Conservation (phyloP, 2,329 filamentous ascomycete species). For the Seiridium unicorne region DNA sequence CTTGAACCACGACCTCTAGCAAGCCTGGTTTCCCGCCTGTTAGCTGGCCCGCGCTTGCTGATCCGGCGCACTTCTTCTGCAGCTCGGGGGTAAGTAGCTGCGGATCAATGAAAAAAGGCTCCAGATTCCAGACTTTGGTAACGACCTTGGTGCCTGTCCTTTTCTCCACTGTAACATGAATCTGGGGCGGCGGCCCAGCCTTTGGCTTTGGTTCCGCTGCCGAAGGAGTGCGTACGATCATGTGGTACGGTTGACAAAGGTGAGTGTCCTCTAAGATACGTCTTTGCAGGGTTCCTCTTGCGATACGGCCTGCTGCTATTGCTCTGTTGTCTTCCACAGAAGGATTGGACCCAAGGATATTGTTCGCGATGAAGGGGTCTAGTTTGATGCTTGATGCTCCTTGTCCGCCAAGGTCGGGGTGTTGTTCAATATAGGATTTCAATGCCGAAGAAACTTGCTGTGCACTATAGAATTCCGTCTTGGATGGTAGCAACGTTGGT, state of each 20-base stretch:
- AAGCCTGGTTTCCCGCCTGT: slow-evolving; percentile 56
- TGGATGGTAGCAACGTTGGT: slow-evolving; percentile 44
- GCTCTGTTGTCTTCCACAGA: slow-evolving; percentile 46
- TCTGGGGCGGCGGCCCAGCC: slow-evolving; percentile 58
- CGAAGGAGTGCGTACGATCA: slow-evolving; percentile 1
- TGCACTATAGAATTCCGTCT: slow-evolving; percentile 51
- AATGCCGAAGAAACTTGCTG: slow-evolving; percentile 57
- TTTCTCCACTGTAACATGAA: slow-evolving; percentile 59
- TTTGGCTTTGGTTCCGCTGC: slow-evolving; percentile 50
- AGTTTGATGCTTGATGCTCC: slow-evolving; percentile 63
- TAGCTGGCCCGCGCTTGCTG: slow-evolving; percentile 61
- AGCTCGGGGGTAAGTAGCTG: slow-evolving; percentile 62
- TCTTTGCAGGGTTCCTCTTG: slow-evolving; percentile 7
- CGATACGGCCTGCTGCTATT: slow-evolving; percentile 32
- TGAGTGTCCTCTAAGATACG: slow-evolving; percentile 10
- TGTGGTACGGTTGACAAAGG: slow-evolving; percentile 6
- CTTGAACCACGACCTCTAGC: slow-evolving; percentile 68
- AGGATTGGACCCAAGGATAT: slow-evolving; percentile 49
- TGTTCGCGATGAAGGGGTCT: slow-evolving; percentile 61
- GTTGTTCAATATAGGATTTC: slow-evolving; percentile 56
- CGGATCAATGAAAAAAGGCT: slow-evolving; percentile 60
- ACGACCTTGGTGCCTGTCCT: slow-evolving; percentile 66
- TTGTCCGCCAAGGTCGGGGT: slow-evolving; percentile 52
- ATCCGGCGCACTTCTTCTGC: slow-evolving; percentile 67
- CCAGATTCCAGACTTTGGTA: slow-evolving; percentile 60